Evolutionary conservation across 2,329 filamentous ascomycete genomes (phyloP).

Genomic region (Waltergamsia citrina): DNA sequence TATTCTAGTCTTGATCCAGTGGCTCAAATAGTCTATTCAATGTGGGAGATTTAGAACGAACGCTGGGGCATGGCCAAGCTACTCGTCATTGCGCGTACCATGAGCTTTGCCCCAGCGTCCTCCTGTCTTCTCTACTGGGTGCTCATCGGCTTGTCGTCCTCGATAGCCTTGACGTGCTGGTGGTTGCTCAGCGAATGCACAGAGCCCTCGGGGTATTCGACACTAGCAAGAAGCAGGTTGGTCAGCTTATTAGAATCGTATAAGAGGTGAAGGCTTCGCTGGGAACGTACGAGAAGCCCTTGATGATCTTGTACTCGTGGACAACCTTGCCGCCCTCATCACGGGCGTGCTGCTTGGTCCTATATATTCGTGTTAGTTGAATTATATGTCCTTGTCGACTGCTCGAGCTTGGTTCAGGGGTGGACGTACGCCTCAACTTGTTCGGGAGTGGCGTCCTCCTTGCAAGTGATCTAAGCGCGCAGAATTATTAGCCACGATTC

Average conservation of each 20-base stretch:
- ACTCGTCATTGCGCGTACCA: no score
- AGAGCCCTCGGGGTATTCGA: slow-evolving; percentile 59
- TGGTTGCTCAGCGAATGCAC: slow-evolving; percentile 57
- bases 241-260: slow-evolving; percentile 3
- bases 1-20: no score
- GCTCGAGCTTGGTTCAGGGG: no score
- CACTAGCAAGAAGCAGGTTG: slow-evolving; percentile 36
- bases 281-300: slow-evolving; percentile 75
- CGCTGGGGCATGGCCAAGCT: no score
- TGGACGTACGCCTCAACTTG: slow-evolving; percentile 59
- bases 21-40: no score
- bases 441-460: slow-evolving; percentile 55
- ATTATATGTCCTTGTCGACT: slow-evolving; percentile 2
- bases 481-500: slow-evolving; percentile 9
- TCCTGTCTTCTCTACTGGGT: slow-evolving; percentile 49
- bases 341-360: slow-evolving; percentile 65
- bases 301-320: slow-evolving; percentile 79
- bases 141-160: slow-evolving; percentile 60
- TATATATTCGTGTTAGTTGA: slow-evolving; percentile 20
- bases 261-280: not conserved
- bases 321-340: slow-evolving; percentile 76
- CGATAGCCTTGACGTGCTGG: slow-evolving; percentile 65
- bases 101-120: no score
- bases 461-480: slow-evolving; percentile 65
- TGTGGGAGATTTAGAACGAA: no score